Conservation (phyloP, 1,284 basidiomycete species). For the Pseudozyma thailandica region DNA sequence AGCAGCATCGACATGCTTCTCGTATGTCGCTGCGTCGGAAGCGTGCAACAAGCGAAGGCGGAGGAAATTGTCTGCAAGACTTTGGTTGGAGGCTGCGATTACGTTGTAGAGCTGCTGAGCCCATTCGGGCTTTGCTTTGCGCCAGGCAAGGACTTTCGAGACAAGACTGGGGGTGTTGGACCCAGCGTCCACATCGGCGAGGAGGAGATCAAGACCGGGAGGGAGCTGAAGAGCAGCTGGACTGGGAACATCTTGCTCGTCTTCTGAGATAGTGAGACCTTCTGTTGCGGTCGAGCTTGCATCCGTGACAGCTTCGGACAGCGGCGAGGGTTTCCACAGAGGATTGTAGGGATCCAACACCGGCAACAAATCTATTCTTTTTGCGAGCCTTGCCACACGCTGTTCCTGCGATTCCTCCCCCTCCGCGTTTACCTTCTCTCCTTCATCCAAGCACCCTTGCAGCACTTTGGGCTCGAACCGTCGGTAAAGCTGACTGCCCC, state of each 20-base stretch:
- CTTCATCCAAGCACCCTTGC: conserved; percentile 48
- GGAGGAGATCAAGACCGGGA: conserved; percentile 57
- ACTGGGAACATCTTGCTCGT: conserved; percentile 15
- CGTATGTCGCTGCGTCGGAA: conserved; percentile 54
- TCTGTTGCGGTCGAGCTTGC: conserved; percentile 57
- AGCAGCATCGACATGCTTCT: conserved; percentile 64
- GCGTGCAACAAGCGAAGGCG: conserved; percentile 51
- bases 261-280: conserved; percentile 35
- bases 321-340: conserved; percentile 58
- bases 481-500: conserved; percentile 91
- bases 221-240: conserved; percentile 63
- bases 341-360: conserved; percentile 57
- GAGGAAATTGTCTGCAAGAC: conserved; percentile 60
- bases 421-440: conserved; percentile 44
- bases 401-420: conserved; percentile 40
- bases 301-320: conserved; percentile 6
- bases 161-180: conserved; percentile 65
- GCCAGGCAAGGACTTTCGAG: conserved; percentile 61
- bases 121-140: conserved; percentile 62
- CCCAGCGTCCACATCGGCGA: conserved; percentile 67
- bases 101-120: conserved; percentile 63
- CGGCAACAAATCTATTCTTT: conserved; percentile 35
- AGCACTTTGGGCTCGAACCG: conserved; percentile 78
- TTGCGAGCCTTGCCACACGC: conserved; percentile 10
- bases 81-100: conserved; percentile 60